Evolutionary conservation across 1,284 basidiomycete genomes (phyloP).

Genomic region (Puccinia novopanici): DNA sequence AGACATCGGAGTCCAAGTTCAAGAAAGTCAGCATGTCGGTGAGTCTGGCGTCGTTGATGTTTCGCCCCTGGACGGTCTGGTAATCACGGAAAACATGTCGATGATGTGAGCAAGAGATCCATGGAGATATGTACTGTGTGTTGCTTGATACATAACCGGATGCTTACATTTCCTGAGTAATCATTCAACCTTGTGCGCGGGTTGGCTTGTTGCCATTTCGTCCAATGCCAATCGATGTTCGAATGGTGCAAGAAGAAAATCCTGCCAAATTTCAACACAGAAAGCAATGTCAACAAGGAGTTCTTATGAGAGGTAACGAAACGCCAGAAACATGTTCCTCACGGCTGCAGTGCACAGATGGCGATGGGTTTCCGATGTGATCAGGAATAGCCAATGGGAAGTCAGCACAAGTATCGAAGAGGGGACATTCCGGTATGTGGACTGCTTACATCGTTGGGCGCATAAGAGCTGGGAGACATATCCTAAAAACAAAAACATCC

Average conservation of each 20-base stretch:
- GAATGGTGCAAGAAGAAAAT: conserved; percentile 44
- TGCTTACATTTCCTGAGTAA: conserved; percentile 41
- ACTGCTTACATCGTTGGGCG: conserved; percentile 39
- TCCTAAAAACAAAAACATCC: conserved; percentile 3
- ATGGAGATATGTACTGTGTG: no score
- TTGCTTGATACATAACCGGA: neutral
- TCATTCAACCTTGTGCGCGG: neutral
- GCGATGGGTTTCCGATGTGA: neutral
- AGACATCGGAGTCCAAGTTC: conserved; percentile 19
- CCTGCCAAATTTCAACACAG: neutral
- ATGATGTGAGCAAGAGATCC: no score
- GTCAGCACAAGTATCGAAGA: neutral
- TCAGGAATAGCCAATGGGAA: neutral
- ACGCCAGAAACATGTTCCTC: no score
- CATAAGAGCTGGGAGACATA: conserved; percentile 46
- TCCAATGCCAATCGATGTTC: conserved; percentile 39
- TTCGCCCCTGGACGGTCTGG: conserved; percentile 23
- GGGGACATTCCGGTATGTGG: neutral
- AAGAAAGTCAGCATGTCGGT: conserved; percentile 31
- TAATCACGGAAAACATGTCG: no score
- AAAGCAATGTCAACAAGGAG: neutral
- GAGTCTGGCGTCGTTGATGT: conserved; percentile 31
- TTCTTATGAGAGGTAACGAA: no score
- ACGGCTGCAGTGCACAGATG: conserved; percentile 22
- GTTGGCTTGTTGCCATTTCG: conserved; percentile 42